Base-by-base conservation (phyloP, 2,329 filamentous ascomycete species). In the Endoconidiophora laricicola region DNA sequence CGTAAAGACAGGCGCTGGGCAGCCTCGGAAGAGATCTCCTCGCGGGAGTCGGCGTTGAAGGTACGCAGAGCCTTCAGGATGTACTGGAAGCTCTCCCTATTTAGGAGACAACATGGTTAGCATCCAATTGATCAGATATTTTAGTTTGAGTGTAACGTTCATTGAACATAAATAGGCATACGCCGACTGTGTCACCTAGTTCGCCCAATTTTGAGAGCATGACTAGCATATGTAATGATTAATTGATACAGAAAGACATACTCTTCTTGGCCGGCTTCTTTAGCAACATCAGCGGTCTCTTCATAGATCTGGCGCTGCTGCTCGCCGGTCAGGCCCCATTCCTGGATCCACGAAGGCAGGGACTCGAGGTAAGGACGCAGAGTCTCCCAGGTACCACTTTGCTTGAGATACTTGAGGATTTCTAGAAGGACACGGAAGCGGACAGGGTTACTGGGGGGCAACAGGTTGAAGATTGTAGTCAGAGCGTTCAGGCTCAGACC, bases 401-500 rank as follows among this genome's bases (percentile, higher is more conserved):
- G 66, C 63, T 82, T 82, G 64, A 95, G 78, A 59, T 95, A 84
- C 59, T 81, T 81, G 56, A 96, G 69, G 58, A 95, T 87, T 60
- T 87, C 79, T 64, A 91, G 74, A 61, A 98, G 85, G 54, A 98
- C 86, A 63, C 94, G 83, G 68, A 83, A 94, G 54, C 91, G 81
- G 62, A 85, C 76, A 50, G 86, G 81, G 62, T 87, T 82, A 60
- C 80, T 72, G 54, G 80, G 69, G 58, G 80, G 69, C 58, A 96
- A 76, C 57, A 93, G 82, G 75, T 98, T 98, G 81, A 96, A 98
- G 62, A 98, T 79, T 59, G 88, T 95, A 62, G 86, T 87, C 58
- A 98, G 78, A 59, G 91, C 83, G 57, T 86, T 87, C 58, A 96
- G 81, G 56, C 87, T 86, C 57, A 98, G 77, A 46, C 83, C 82